phyloP scores from a whole-genome alignment of 2,329 filamentous ascomycete species.

The Fusarium sacchari region DNA sequence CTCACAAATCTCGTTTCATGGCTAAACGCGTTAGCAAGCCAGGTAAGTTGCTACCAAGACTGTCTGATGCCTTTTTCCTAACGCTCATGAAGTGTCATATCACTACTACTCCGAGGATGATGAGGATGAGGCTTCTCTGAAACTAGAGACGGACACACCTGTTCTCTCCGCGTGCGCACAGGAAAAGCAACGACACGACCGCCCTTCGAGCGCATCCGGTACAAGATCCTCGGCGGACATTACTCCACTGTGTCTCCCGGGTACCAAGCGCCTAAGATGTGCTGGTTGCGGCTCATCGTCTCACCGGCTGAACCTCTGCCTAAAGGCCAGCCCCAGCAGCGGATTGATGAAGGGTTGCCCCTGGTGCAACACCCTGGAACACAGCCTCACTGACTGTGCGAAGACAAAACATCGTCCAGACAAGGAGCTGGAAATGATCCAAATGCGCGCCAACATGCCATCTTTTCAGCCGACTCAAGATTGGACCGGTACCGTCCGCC shows the following conservation, averaged over 20 bases:
- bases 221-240: not conserved
- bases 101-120: no score
- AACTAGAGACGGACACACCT: not conserved
- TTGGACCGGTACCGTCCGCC: fast-evolving
- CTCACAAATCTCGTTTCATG: no score
- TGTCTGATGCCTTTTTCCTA: no score
- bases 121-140: not conserved
- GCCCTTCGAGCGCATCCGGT: no score
- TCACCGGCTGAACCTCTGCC: not conserved
- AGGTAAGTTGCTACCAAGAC: not conserved
- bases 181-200: no score
- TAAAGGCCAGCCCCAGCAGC: not conserved
- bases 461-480: fast-evolving
- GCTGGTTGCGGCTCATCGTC: not conserved
- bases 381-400: not conserved
- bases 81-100: no score
- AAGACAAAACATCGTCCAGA: fast-evolving
- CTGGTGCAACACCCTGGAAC: not conserved
- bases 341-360: not conserved
- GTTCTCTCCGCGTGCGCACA: not conserved
- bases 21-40: no score
- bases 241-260: not conserved
- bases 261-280: not conserved
- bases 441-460: not conserved
- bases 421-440: fast-evolving